phyloP scores from a whole-genome alignment of 129 eudicot genomes.

The Arctium lappa region DNA sequence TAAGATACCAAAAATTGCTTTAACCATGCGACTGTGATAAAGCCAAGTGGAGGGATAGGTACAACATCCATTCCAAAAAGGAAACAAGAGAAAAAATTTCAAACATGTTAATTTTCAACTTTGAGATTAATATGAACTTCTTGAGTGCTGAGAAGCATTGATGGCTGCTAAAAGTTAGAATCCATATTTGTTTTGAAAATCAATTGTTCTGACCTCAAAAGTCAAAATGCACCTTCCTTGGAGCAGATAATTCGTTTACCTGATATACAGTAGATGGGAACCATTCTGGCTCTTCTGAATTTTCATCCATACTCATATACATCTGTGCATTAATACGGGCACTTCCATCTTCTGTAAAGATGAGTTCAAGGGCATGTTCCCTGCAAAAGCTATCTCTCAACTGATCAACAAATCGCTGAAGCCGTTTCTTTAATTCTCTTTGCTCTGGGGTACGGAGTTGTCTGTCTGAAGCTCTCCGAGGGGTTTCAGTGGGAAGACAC shows the following conservation, averaged over 20 bases:
- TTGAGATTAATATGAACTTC: neutral
- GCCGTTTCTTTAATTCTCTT: constrained; percentile 66
- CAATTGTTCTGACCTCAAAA: neutral
- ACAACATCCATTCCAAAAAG: neutral
- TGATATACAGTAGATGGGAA: constrained; percentile 75
- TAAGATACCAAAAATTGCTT: neutral
- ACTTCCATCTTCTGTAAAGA: constrained; percentile 76
- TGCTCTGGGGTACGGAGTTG: constrained; percentile 71
- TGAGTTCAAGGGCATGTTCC: constrained; percentile 84
- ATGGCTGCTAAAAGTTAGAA: neutral
- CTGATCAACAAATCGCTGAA: constrained; percentile 74
- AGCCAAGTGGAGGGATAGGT: neutral
- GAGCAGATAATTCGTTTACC: constrained; percentile 29
- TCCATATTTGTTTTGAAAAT: neutral
- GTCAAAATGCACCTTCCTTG: neutral
- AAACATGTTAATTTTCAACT: neutral
- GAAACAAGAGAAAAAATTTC: neutral
- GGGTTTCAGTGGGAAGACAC: constrained; percentile 33
- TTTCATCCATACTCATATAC: constrained; percentile 62
- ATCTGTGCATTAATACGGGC: constrained; percentile 57
- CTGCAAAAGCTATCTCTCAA: constrained; percentile 88
- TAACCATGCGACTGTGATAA: neutral
- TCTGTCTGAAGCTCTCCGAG: constrained; percentile 48
- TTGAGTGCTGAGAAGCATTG: neutral
- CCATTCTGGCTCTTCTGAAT: constrained; percentile 70